Percentiles rank a stretch among this genome's conserved stretches.
phyloP scores from a whole-genome alignment of 495 filamentous ascomycete species.

The Xylaria acuta region DNA sequence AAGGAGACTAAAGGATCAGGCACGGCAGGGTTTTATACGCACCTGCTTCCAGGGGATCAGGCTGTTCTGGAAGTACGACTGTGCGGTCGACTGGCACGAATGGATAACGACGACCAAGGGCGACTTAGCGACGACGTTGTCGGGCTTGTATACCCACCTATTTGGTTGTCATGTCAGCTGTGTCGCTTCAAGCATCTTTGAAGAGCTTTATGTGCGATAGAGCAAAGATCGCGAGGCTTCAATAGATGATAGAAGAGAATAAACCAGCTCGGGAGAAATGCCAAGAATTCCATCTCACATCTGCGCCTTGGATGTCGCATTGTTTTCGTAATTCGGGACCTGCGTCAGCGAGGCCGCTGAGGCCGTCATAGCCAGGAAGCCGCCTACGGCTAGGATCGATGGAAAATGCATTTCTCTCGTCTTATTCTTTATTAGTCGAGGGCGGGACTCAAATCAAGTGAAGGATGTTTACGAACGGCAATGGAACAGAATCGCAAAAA shows the following conservation, averaged over 20 bases:
- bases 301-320: constrained; percentile 47
- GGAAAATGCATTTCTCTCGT: constrained; percentile 1
- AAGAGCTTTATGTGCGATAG: not conserved
- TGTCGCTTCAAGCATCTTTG: not conserved
- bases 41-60: constrained; percentile 57
- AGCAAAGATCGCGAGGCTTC: not conserved
- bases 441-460: not conserved
- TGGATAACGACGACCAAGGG: constrained; percentile 63
- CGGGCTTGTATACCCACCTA: constrained; percentile 61
- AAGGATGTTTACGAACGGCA: not conserved
- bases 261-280: not conserved
- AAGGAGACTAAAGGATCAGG: no score
- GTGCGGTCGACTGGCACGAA: constrained; percentile 61
- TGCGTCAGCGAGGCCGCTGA: constrained; percentile 42
- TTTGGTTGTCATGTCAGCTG: not conserved
- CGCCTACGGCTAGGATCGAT: not conserved
- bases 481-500: not conserved
- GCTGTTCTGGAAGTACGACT: constrained; percentile 56
- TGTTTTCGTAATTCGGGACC: constrained; percentile 47
- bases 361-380: constrained; percentile 33
- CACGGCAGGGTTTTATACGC: no score
- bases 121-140: constrained; percentile 57
- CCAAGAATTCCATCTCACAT: constrained; percentile 35
- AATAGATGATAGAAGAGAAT: not conserved
- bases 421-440: not conserved